A percentile compares a stretch with the other conserved stretches of the same genome.
Conservation (phyloP, 1,139 yeast species). For the Yarrowia galli region DNA sequence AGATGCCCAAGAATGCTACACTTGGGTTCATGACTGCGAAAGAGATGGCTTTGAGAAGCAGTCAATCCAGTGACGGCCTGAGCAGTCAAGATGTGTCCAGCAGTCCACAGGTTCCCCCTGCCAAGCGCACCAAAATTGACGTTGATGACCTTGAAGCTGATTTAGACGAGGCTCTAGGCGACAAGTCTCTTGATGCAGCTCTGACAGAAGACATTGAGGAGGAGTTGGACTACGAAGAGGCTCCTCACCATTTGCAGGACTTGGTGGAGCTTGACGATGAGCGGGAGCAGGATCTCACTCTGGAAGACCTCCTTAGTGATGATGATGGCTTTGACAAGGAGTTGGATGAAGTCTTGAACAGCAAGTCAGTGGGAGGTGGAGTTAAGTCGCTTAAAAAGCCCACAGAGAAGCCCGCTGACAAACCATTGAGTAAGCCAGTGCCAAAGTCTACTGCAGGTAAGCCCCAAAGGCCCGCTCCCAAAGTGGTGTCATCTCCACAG, state of each 20-base stretch:
- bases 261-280: slow-evolving; percentile 19
- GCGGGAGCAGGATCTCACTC: slow-evolving; percentile 4
- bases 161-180: not conserved
- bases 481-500: not conserved
- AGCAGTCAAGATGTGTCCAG: not conserved
- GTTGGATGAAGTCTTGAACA: slow-evolving; percentile 3
- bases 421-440: not conserved
- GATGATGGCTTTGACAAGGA: slow-evolving; percentile 15
- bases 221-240: not conserved
- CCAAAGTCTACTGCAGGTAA: no score
- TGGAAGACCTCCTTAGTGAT: slow-evolving; percentile 20
- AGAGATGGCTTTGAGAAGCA: slow-evolving; percentile 1
- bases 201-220: not conserved
- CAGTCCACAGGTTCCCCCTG: not conserved
- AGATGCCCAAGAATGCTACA: slow-evolving; percentile 81
- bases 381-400: no score
- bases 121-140: not conserved
- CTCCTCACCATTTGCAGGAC: slow-evolving; percentile 7
- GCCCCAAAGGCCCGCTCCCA: no score
- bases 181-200: not conserved
- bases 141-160: slow-evolving; percentile 7
- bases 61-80: not conserved
- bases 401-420: no score
- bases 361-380: not conserved
- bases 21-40: slow-evolving; percentile 70